Conservation (phyloP, 192 early-diverging fungal genomes). For the Entomortierella lignicola region DNA sequence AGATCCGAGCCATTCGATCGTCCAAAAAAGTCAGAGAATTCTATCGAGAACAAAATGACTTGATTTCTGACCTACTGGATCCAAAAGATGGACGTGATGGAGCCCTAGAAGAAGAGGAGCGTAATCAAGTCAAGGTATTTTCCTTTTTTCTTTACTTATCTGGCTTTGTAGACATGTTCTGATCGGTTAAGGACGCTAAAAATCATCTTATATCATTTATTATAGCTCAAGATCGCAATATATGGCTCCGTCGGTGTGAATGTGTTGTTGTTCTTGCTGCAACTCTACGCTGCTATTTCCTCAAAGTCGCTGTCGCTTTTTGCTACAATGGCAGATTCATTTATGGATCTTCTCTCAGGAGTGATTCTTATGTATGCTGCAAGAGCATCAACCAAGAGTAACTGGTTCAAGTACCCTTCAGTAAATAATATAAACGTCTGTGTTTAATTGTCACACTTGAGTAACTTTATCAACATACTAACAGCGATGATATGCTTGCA, state of each 20-base stretch:
- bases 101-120: slow-evolving; percentile 50
- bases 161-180: too few relatives aligned
- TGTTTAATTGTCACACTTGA: too few relatives aligned
- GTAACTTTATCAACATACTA: neutral
- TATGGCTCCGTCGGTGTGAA: slow-evolving; percentile 77
- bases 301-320: slow-evolving; percentile 82
- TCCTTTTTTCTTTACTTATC: too few relatives aligned
- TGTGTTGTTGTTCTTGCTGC: slow-evolving; percentile 72
- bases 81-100: slow-evolving; percentile 58
- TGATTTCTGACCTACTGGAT: slow-evolving; percentile 79
- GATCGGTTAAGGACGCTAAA: neutral
- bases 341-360: slow-evolving; percentile 83
- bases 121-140: slow-evolving; percentile 55
- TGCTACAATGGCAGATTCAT: slow-evolving; percentile 85
- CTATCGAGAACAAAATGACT: slow-evolving; percentile 85
- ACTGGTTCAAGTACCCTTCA: slow-evolving; percentile 78
- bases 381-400: slow-evolving; percentile 67
- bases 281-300: slow-evolving; percentile 77
- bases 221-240: slow-evolving; percentile 72
- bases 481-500: too few relatives aligned
- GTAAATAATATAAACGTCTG: slow-evolving; percentile 29
- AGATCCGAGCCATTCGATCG: slow-evolving; percentile 54
- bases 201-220: neutral
- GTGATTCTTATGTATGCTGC: slow-evolving; percentile 72
- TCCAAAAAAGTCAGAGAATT: slow-evolving; percentile 70